Conservation (phyloP, 1,284 basidiomycete species). For the Melampsora allii-populina region DNA sequence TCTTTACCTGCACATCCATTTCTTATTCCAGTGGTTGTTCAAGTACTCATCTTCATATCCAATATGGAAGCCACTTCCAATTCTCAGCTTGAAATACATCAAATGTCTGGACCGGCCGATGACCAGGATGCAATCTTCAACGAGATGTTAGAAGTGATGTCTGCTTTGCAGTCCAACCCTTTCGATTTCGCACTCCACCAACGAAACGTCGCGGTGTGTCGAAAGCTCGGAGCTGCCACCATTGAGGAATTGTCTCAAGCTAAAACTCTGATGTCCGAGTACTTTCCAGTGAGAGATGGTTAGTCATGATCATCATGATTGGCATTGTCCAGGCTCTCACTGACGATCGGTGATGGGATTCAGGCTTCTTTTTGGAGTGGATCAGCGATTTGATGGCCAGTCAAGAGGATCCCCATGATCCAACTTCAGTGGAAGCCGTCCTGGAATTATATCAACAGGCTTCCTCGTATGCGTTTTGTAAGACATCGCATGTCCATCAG, state of each 20-base stretch:
- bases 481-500: not conserved
- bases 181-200: conserved; percentile 39
- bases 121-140: conserved; percentile 21
- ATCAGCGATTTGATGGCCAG: conserved; percentile 14
- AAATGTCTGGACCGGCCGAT: not conserved
- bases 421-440: conserved; percentile 14
- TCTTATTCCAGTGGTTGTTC: too few relatives aligned
- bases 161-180: conserved; percentile 36
- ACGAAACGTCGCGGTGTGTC: conserved; percentile 29
- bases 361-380: conserved; percentile 38
- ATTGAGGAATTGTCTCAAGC: conserved; percentile 39
- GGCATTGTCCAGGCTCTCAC: not conserved
- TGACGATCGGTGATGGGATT: not conserved
- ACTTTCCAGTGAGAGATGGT: conserved; percentile 42
- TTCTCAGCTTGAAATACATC: not conserved
- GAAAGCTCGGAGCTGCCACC: conserved; percentile 30
- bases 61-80: not conserved
- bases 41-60: too few relatives aligned
- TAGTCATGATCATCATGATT: not conserved
- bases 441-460: conserved; percentile 41
- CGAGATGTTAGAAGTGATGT: conserved; percentile 40
- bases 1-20: too few relatives aligned
- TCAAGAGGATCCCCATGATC: conserved; percentile 20
- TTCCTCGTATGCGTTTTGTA: conserved; percentile 41
- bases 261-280: conserved; percentile 32